phyloP scores from a whole-genome alignment of 441 rosid genomes.

The Codiaeum variegatum region DNA sequence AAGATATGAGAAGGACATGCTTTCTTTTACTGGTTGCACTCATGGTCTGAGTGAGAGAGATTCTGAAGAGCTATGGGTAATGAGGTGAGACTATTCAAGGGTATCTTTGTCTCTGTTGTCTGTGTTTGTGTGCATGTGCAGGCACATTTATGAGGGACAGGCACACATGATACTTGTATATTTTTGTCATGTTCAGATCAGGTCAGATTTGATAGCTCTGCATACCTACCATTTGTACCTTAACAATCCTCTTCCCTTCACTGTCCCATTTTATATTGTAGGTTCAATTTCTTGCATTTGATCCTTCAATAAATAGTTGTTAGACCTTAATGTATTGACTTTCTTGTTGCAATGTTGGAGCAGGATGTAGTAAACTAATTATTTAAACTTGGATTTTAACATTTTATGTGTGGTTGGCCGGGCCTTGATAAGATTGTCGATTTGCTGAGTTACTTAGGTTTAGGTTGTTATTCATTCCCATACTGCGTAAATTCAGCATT shows the following conservation, averaged over 20 bases:
- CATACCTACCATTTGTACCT: neutral
- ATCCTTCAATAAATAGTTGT: neutral
- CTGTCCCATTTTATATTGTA: neutral
- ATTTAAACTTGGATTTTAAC: neutral
- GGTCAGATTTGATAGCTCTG: neutral
- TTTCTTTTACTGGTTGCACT: slow-evolving; percentile 91
- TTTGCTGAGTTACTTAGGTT: neutral
- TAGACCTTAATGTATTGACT: neutral
- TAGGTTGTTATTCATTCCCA: neutral
- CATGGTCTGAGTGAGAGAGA: slow-evolving; percentile 74
- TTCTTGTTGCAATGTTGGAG: neutral
- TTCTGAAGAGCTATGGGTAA: slow-evolving; percentile 68
- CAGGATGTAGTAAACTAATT: neutral
- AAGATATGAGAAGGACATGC: slow-evolving; percentile 96
- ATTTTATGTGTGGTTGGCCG: neutral
- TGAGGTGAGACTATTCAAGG: slow-evolving; percentile 55
- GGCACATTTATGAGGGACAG: neutral
- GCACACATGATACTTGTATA: neutral
- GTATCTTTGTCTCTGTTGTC: neutral
- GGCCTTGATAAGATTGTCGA: neutral
- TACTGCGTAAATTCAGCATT: neutral
- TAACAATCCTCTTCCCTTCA: neutral
- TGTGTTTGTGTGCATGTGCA: neutral
- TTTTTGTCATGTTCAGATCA: neutral
- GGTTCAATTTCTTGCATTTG: neutral